Evolutionary conservation across 2,329 filamentous ascomycete genomes (phyloP), one percentile per base, ranked within the genome.

Genomic region (Epichloe gansuensis): DNA sequence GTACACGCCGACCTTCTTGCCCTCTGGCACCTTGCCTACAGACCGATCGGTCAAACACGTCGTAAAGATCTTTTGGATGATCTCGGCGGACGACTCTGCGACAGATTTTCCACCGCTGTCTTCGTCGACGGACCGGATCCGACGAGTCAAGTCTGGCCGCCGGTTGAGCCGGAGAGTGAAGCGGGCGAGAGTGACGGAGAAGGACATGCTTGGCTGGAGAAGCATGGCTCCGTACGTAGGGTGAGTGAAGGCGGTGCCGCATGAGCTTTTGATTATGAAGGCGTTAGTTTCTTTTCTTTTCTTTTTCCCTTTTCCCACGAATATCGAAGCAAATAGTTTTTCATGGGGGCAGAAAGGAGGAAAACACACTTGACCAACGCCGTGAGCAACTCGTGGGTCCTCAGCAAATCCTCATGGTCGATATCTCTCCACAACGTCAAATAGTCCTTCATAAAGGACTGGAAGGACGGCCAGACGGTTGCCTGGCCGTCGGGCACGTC

Each of bases 1-100:
- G 70, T 96, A 96, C 56, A 96, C 90, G 44, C 88, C 91, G 11
- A 85, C 72, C 63, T 91, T 89, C 65, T 91, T 94, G 52, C 90
- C 89, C 61, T 91, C 86, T 0, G 89, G 88, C 55, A 78, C 78
- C 12, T 81, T 75, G 28, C 78, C 81, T 17, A 82, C 82, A 1
- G 81, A 84, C 48, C 88, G 80, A 64, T 95, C 90, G 4, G 86
- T 90, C 37, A 95, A 72, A 58, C 91, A 96, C 41, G 88, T 89
- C 11, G 88, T 93, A 64, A 96, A 95, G 23, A 91, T 89, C 64
- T 90, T 87, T 56, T 94, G 86, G 54, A 96, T 86, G 49, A 88
- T 86, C 63, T 96, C 91, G 17, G 89, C 90, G 2, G 90, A 90
- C 28, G 85, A 82, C 66, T 95, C 91, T 11, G 91, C 88, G 42